A percentile compares a stretch with the other conserved stretches of the same genome.
These are phyloP conservation scores for Colletotrichum caudatum DNA, from an alignment of 2,329 filamentous ascomycete genomes.

Conservation along the genomic window DNA sequence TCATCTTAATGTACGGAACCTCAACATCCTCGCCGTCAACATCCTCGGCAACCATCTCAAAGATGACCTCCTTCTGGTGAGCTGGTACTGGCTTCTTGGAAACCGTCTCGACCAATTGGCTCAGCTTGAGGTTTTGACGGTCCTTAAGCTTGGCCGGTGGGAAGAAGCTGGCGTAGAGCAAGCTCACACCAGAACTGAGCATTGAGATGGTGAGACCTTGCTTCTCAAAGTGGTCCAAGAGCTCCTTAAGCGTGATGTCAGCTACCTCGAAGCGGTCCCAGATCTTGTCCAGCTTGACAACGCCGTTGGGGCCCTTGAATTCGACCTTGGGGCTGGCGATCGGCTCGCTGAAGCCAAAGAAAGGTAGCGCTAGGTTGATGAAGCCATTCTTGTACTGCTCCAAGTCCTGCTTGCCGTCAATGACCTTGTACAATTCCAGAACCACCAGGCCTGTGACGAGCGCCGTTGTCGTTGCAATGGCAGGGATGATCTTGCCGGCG, in stretches of 20 bases:
- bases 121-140: slow-evolving; percentile 84
- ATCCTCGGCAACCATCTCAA: slow-evolving; percentile 95
- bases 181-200: slow-evolving; percentile 96
- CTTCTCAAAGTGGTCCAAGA: slow-evolving; percentile 84
- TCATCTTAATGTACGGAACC: slow-evolving; percentile 95
- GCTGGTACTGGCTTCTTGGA: slow-evolving; percentile 92
- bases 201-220: slow-evolving; percentile 88
- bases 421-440: slow-evolving; percentile 94
- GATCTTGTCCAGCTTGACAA: slow-evolving; percentile 91
- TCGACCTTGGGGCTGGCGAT: slow-evolving; percentile 93
- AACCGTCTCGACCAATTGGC: slow-evolving; percentile 86
- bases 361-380: slow-evolving; percentile 93
- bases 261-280: slow-evolving; percentile 97
- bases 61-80: slow-evolving; percentile 95
- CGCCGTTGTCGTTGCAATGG: slow-evolving; percentile 96
- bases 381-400: slow-evolving; percentile 99
- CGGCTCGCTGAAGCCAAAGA: slow-evolving; percentile 98
- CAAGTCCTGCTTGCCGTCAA: slow-evolving; percentile 95
- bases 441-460: slow-evolving; percentile 94
- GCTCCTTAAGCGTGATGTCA: slow-evolving; percentile 85
- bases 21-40: slow-evolving; percentile 92
- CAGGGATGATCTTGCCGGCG: slow-evolving; percentile 98
- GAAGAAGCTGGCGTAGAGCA: slow-evolving; percentile 96
- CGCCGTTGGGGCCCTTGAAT: slow-evolving; percentile 83
- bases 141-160: slow-evolving; percentile 83